Percentiles rank a stretch among this genome's conserved stretches.
Conservation (phyloP, 1,139 yeast species). For the Lizanozyma gosingica region DNA sequence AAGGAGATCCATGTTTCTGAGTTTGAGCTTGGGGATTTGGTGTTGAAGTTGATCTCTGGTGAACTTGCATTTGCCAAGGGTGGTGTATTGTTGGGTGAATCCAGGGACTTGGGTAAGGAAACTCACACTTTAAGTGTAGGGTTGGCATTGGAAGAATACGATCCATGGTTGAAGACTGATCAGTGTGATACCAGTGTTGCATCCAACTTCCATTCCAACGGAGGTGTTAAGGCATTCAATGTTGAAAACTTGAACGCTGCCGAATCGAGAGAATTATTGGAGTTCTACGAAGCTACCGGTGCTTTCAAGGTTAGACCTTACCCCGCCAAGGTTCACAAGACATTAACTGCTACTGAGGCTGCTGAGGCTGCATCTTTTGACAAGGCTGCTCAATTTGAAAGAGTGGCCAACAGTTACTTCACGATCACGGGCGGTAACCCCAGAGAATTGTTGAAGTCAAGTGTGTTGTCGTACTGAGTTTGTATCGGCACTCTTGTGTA, state of each 20-base stretch:
- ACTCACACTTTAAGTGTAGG: conserved; percentile 55
- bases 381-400: conserved; percentile 22
- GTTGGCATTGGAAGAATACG: conserved; percentile 43
- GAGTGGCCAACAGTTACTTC: conserved; percentile 42
- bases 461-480: conserved; percentile 16
- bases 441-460: conserved; percentile 45
- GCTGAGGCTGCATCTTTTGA: conserved; percentile 11
- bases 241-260: conserved; percentile 44
- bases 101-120: conserved; percentile 26
- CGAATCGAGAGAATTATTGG: conserved; percentile 47
- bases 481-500: no score
- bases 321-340: conserved; percentile 29
- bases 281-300: conserved; percentile 47
- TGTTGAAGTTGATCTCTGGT: conserved; percentile 53
- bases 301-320: conserved; percentile 37
- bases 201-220: conserved; percentile 32
- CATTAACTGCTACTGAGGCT: conserved; percentile 26
- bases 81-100: conserved; percentile 58
- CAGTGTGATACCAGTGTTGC: conserved; percentile 52
- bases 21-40: conserved; percentile 57
- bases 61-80: conserved; percentile 45
- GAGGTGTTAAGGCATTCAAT: conserved; percentile 38
- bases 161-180: conserved; percentile 44
- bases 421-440: conserved; percentile 80
- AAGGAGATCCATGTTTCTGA: conserved; percentile 50